phyloP scores from a whole-genome alignment of 2,329 filamentous ascomycete genomes.

The Colletotrichum kahawae region DNA sequence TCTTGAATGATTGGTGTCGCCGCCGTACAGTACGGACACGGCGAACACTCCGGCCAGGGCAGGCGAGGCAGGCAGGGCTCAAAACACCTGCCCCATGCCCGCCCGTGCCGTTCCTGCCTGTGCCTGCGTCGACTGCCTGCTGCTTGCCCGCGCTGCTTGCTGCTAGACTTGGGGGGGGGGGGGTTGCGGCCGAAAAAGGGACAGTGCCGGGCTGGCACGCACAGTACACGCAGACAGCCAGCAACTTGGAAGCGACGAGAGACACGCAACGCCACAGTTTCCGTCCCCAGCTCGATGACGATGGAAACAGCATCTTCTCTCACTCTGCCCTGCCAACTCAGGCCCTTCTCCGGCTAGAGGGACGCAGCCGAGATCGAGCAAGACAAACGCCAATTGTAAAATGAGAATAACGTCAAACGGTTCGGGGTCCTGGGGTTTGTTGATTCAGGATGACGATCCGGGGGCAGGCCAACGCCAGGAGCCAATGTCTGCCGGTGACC shows the following conservation, averaged over 20 bases:
- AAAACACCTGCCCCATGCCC: background rate
- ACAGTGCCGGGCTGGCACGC: background rate
- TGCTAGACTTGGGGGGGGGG: background rate
- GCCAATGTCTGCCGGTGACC: background rate
- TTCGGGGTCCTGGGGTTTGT: background rate
- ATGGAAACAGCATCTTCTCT: constrained; percentile 1
- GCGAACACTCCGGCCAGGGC: background rate
- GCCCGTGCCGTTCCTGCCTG: background rate
- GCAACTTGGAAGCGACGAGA: background rate
- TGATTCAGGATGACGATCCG: background rate
- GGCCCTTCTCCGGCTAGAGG: background rate
- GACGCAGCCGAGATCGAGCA: background rate
- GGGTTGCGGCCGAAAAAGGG: background rate
- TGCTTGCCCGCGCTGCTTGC: background rate
- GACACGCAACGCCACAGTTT: constrained; percentile 21
- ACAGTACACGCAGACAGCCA: background rate
- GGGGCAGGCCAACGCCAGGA: background rate
- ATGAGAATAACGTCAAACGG: constrained; percentile 10
- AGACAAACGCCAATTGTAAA: background rate
- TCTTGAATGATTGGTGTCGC: background rate
- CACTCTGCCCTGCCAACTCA: constrained; percentile 1
- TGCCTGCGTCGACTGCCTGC: constrained; percentile 8
- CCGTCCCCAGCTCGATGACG: constrained; percentile 21
- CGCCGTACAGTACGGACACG: background rate
- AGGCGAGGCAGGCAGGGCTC: background rate